A percentile compares a stretch with the other conserved stretches of the same genome.
Evolutionary conservation across 148 eudicot genomes (phyloP).

Genomic region (Chenopodium album): DNA sequence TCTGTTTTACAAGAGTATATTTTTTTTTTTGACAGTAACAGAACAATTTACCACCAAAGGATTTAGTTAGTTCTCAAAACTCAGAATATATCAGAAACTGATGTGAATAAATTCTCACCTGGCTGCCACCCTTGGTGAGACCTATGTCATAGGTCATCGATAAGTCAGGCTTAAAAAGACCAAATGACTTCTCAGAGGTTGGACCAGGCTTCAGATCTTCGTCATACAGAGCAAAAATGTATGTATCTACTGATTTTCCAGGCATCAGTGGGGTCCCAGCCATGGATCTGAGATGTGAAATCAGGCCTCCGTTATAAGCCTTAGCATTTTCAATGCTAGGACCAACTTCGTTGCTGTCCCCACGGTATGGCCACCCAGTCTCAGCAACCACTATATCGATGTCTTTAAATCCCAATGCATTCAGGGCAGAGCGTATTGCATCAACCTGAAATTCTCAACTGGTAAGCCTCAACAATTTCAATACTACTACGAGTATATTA

Average conservation of each 20-base stretch:
- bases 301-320: slow-evolving; percentile 70
- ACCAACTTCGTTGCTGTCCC: slow-evolving; percentile 75
- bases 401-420: slow-evolving; percentile 65
- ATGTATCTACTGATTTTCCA: slow-evolving; percentile 75
- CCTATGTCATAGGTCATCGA: slow-evolving; percentile 62
- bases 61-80: background rate
- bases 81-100: background rate
- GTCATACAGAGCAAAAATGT: slow-evolving; percentile 84
- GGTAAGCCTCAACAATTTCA: background rate
- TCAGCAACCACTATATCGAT: slow-evolving; percentile 85
- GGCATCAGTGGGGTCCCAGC: slow-evolving; percentile 93
- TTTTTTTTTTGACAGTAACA: background rate
- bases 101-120: slow-evolving; percentile 30
- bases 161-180: slow-evolving; percentile 67
- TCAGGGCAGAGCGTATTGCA: slow-evolving; percentile 71
- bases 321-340: slow-evolving; percentile 71
- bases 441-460: slow-evolving; percentile 53
- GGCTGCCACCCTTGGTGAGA: slow-evolving; percentile 44
- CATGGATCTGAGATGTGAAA: slow-evolving; percentile 65
- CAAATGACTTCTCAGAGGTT: slow-evolving; percentile 64
- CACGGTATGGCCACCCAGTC: slow-evolving; percentile 91
- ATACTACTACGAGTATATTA: background rate
- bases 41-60: background rate
- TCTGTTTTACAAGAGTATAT: background rate
- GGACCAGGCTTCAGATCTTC: slow-evolving; percentile 89